Evolutionary conservation across 2,329 filamentous ascomycete genomes (phyloP), one percentile per base, ranked within the genome.

Genomic region (Botryotinia narcissicola): DNA sequence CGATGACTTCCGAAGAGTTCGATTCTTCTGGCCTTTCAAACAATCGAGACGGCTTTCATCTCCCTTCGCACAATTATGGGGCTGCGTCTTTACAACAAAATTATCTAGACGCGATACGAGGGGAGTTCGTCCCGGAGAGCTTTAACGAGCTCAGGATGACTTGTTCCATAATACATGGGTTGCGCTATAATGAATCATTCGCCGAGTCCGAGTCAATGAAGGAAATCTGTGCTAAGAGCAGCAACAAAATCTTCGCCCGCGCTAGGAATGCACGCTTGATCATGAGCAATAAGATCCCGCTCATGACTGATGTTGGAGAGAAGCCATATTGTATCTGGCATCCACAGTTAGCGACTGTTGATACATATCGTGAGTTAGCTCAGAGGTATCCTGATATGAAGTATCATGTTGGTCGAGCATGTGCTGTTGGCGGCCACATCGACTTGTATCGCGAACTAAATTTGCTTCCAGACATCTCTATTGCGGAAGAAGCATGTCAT

Each of bases 21-120:
- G 20, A 35, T 14, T 60, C 20, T 35, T 10, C 59, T 9, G 14
- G 1, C 18, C 20, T 2, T 25, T 22, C 32, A 1, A 1, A 60
- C 25, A 3, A 37, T 22, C 1, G 1, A 32, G 1, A 18, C 3
- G 18, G 4, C 32, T 60, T 37, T 6, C 2, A 60, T n/a, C 10
- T 25, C 1, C 59, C 35, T 61, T 35, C 2, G 1, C 2, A 16
- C 35, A 0, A 40, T 40, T 6, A 0, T 25, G 4, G 2, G 1
- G 32, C 59, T 40, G 0, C 59, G 12, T 0, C 22, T 18, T 61
- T 0, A 61, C 2, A 40, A 4, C 32, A 40, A 4, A 0, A 40
- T 16, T 61, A 25, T 62, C 6, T 62, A n/a, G 7, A 20, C 25
- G 60, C 60, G 1, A 29, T 62, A 0, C 60, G 37, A 42, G 37